These are phyloP conservation scores for Amanita molliuscula DNA, from an alignment of 768 basidiomycete genomes.

Conservation along the genomic window DNA sequence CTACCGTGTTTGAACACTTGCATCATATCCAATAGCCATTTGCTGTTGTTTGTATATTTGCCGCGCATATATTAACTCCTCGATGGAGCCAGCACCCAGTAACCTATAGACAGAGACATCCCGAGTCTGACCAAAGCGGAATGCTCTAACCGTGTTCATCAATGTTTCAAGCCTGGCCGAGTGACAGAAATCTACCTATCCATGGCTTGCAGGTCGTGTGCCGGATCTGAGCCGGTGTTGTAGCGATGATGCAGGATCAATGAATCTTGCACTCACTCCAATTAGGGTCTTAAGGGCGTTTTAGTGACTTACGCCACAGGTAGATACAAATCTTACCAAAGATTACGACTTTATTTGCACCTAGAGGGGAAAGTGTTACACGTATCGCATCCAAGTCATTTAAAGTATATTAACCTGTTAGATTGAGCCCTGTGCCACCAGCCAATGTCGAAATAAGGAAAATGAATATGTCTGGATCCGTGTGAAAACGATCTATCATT, in stretches of 20 bases:
- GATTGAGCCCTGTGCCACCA: slow-evolving; percentile 84
- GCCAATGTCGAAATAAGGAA: slow-evolving; percentile 89
- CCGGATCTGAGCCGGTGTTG: slow-evolving; percentile 54
- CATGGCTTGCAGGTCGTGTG: slow-evolving; percentile 91
- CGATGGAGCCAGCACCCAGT: slow-evolving; percentile 78
- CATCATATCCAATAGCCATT: slow-evolving; percentile 84
- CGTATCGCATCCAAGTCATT: neutral
- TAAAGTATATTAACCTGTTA: slow-evolving; percentile 36
- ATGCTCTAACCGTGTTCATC: slow-evolving; percentile 34
- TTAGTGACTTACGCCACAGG: neutral
- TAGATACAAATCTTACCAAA: slow-evolving; percentile 43
- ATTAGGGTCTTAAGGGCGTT: slow-evolving; percentile 59
- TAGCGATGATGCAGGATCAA: neutral
- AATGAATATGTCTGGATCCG: slow-evolving; percentile 60
- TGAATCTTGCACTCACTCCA: slow-evolving; percentile 61
- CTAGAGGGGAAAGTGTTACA: slow-evolving; percentile 15
- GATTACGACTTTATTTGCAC: slow-evolving; percentile 91
- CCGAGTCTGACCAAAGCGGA: slow-evolving; percentile 78
- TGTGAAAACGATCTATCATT: slow-evolving; percentile 77
- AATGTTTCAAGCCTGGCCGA: neutral
- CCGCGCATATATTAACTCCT: slow-evolving; percentile 81
- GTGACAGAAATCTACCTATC: slow-evolving; percentile 33
- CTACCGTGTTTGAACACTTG: slow-evolving; percentile 73
- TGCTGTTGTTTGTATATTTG: slow-evolving; percentile 93
- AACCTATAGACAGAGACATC: slow-evolving; percentile 80